Evolutionary conservation across 495 filamentous ascomycete genomes (phyloP).

Genomic region (Cercophora samala): DNA sequence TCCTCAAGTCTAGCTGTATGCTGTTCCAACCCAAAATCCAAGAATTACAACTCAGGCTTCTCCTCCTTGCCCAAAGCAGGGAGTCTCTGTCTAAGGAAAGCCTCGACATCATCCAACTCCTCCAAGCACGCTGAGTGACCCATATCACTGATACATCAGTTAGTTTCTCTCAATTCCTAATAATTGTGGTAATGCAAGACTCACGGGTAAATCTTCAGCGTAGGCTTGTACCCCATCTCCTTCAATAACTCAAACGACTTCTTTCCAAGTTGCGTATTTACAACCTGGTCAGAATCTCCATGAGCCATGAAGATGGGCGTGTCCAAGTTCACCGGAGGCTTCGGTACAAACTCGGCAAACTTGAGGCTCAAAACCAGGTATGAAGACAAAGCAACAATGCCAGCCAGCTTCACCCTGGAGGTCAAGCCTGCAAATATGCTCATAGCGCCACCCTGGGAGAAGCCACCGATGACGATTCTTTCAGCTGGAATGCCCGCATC

Average conservation of each 20-base stretch:
- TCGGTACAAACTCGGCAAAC: slow-evolving; percentile 61
- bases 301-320: slow-evolving; percentile 89
- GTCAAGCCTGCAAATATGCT: slow-evolving; percentile 66
- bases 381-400: slow-evolving; percentile 80
- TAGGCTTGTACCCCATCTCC: slow-evolving; percentile 64
- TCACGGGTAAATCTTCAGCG: slow-evolving; percentile 72
- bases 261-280: slow-evolving; percentile 65
- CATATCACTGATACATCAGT: slow-evolving; percentile 50
- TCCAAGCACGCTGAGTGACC: slow-evolving; percentile 70
- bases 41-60: slow-evolving; percentile 40
- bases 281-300: slow-evolving; percentile 68
- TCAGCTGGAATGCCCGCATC: slow-evolving; percentile 76
- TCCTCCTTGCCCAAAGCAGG: slow-evolving; percentile 46
- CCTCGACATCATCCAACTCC: slow-evolving; percentile 83
- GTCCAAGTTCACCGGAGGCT: slow-evolving; percentile 65
- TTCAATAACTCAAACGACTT: slow-evolving; percentile 60
- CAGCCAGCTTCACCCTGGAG: slow-evolving; percentile 69
- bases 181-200: slow-evolving; percentile 31
- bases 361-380: slow-evolving; percentile 76
- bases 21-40: neutral
- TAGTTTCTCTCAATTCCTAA: slow-evolving; percentile 4
- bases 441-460: slow-evolving; percentile 56
- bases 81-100: slow-evolving; percentile 63
- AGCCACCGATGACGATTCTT: slow-evolving; percentile 76
- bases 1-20: neutral